Base-by-base conservation (phyloP, 1,284 basidiomycete genomes). In the Omphalotus olearius region DNA sequence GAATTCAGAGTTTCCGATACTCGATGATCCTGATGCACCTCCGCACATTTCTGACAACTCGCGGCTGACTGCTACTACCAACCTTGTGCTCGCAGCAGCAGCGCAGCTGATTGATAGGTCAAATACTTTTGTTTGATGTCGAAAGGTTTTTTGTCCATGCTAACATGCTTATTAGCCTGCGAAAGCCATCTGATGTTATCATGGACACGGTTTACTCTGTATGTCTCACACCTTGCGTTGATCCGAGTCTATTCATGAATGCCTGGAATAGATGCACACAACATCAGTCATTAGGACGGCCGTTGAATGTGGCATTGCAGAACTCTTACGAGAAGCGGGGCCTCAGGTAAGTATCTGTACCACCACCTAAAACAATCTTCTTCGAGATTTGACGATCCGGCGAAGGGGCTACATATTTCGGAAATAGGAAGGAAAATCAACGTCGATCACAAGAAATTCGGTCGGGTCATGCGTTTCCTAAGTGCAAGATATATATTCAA, bases 291-390 rank as follows among this genome's bases (percentile, higher is more conserved):
- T 71, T 7, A 57, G 66, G 2, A 60, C 62, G 17, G 66, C 61
- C 10, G 48, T 67, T 6, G 67, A 68, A 40, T 58, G 62, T 1
- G 68, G 69, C 51, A 63, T 71, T 10, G 62, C 64, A 0, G 71
- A 73, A 46, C 66, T 70, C n/a, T 51, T 75, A 11, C 64, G 68
- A 0, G 67, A 73, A 51, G 65, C 65, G 11, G 70, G 69, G 2
- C 60, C 66, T 4, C 36, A 71, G 47, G 69, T 67, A 39, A 38
- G 52, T 20, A 23, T 44, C n/a, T 38, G n/a, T n/a, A n/a, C 2
- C 23, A 23, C 23, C 3, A 3, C 23, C 3, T 23, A 2, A 23
- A 23, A 23, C 23, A 23, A 23, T 23, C 3, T 13, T 17, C 7
- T 18, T 33, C 45, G 14, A 13, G 6, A 11, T 30, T 14, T 39